Conservation (phyloP, 345 rosid genomes). For the Rubroshorea leprosula region DNA sequence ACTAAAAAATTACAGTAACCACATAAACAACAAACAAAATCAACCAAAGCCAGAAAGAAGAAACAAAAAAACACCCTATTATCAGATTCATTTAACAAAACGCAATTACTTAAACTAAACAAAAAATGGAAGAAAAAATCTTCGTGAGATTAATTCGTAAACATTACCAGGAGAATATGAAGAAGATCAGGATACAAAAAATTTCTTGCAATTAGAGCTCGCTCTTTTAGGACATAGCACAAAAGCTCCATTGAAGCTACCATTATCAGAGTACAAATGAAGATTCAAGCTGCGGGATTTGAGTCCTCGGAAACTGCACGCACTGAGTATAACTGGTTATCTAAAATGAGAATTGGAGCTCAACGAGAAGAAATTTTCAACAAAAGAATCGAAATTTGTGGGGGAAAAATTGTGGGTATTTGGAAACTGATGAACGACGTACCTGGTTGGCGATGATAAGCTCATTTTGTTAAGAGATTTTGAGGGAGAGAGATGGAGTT, state of each 20-base stretch:
- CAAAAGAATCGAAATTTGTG: background rate
- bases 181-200: constrained; percentile 44
- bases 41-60: no score
- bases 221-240: constrained; percentile 25
- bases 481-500: background rate
- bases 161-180: constrained; percentile 25
- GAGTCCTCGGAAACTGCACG: constrained; percentile 36
- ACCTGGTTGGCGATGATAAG: background rate
- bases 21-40: background rate
- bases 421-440: background rate
- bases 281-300: constrained; percentile 30
- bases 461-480: background rate
- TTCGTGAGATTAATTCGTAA: constrained; percentile 1
- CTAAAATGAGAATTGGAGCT: background rate
- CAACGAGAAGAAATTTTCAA: no score
- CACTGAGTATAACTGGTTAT: constrained; percentile 13
- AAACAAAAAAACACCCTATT: no score
- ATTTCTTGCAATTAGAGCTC: constrained; percentile 17
- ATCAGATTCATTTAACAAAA: background rate
- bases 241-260: constrained; percentile 26
- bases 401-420: background rate
- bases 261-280: constrained; percentile 24
- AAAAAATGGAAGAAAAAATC: background rate
- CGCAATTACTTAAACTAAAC: background rate
- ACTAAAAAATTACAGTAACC: no score